Evolutionary conservation across 2,329 filamentous ascomycete genomes (phyloP).

Genomic region (Metarhizium humberi): DNA sequence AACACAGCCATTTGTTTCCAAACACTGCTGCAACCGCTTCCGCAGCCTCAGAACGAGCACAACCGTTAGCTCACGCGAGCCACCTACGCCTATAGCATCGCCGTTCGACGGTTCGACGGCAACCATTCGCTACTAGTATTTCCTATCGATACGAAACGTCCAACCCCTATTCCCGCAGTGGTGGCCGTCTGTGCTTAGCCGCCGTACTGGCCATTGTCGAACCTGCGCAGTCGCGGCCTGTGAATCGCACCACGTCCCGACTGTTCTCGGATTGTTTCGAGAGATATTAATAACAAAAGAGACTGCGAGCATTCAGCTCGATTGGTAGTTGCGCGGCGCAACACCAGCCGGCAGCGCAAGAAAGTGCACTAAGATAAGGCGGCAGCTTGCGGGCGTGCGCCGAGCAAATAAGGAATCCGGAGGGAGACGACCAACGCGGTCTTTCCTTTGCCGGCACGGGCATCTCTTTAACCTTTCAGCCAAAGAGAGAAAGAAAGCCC

Average conservation of each 20-base stretch:
- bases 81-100: background rate
- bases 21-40: background rate
- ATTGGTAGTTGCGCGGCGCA: background rate
- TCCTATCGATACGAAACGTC: background rate
- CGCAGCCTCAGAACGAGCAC: background rate
- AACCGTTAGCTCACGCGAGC: background rate
- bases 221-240: background rate
- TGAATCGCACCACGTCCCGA: constrained; percentile 1
- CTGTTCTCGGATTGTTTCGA: background rate
- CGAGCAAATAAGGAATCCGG: background rate
- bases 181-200: constrained; percentile 3
- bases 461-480: background rate
- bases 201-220: constrained; percentile 1
- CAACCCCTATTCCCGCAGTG: background rate
- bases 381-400: background rate
- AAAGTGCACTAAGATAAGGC: background rate
- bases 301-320: background rate
- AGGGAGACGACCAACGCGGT: background rate
- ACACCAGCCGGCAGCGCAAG: background rate
- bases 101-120: background rate
- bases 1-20: background rate
- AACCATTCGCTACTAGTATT: background rate
- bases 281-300: background rate
- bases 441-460: background rate
- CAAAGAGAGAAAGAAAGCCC: background rate